Percentiles rank a stretch among this genome's conserved stretches.
Conservation (phyloP, 1,139 yeast species). For the Pichia sp. region DNA sequence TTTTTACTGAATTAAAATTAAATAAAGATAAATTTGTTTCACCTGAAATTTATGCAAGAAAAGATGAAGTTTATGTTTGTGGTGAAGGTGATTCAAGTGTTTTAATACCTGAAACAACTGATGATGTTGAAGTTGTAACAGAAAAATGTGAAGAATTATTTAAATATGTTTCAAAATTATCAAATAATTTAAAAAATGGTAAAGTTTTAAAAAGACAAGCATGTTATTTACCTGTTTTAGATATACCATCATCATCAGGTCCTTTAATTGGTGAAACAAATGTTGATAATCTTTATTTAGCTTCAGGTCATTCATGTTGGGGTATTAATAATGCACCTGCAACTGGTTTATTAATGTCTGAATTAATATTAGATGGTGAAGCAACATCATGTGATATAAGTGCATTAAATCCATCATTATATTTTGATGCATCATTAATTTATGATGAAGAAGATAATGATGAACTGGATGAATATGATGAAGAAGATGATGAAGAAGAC, state of each 20-base stretch:
- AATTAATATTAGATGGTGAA: slow-evolving; percentile 79
- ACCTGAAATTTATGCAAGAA: slow-evolving; percentile 93
- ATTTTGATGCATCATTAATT: slow-evolving; percentile 63
- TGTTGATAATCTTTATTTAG: slow-evolving; percentile 68
- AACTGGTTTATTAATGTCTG: slow-evolving; percentile 89
- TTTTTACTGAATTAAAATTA: slow-evolving; percentile 82
- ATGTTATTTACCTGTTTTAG: slow-evolving; percentile 90
- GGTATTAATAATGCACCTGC: slow-evolving; percentile 98
- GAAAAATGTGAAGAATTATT: slow-evolving; percentile 86
- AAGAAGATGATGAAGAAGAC: slow-evolving; percentile 4
- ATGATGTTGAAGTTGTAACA: slow-evolving; percentile 83
- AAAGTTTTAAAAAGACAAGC: slow-evolving; percentile 83
- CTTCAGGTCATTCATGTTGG: slow-evolving; percentile 97
- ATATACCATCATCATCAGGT: slow-evolving; percentile 86
- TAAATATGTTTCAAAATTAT: slow-evolving; percentile 71
- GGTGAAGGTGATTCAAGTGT: slow-evolving; percentile 94
- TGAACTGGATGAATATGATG: slow-evolving; percentile 20
- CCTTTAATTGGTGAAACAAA: slow-evolving; percentile 93
- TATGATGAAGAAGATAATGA: slow-evolving; percentile 37
- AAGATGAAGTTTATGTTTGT: slow-evolving; percentile 93
- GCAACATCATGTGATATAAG: slow-evolving; percentile 71
- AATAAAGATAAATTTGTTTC: slow-evolving; percentile 62
- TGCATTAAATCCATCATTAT: slow-evolving; percentile 77
- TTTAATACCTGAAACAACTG: slow-evolving; percentile 89
- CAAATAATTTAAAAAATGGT: slow-evolving; percentile 68